phyloP scores from a whole-genome alignment of 139 green algal genomes.

The Auxenochlorella protothecoides region DNA sequence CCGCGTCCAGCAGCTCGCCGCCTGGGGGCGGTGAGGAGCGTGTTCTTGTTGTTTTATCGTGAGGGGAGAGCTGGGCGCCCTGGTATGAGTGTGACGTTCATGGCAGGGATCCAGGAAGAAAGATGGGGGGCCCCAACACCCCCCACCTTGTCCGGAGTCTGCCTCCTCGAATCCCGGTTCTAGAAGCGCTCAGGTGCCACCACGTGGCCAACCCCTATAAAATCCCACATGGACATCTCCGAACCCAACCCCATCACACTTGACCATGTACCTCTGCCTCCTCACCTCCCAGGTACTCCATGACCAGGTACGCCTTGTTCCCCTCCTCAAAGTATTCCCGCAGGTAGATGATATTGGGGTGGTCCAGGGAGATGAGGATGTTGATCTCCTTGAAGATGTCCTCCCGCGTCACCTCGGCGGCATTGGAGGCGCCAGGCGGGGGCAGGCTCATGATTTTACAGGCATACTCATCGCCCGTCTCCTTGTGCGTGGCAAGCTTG shows the following conservation, averaged over 20 bases:
- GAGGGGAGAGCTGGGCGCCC: no score
- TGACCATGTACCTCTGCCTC: no score
- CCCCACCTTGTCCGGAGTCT: no score
- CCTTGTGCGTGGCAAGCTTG: constrained; percentile 54
- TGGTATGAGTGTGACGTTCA: no score
- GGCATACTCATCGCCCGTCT: constrained; percentile 53
- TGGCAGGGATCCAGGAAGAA: no score
- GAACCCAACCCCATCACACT: no score
- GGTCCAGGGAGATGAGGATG: constrained; percentile 66
- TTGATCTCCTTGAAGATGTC: constrained; percentile 92
- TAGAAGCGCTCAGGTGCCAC: no score
- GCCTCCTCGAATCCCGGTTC: no score
- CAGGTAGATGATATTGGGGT: constrained; percentile 74
- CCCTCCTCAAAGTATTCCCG: constrained; percentile 84
- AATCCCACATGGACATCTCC: no score
- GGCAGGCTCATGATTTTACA: constrained; percentile 86
- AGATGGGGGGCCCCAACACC: no score
- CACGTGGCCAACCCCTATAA: no score
- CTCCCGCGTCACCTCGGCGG: constrained; percentile 64
- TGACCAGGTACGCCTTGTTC: constrained; percentile 79
- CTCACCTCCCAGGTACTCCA: constrained; percentile 56
- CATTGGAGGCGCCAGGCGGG: constrained; percentile 28
- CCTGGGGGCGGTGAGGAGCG: constrained; percentile 14
- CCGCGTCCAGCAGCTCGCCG: constrained; percentile 76
- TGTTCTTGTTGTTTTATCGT: no score